Percentiles rank a stretch among this genome's conserved stretches.
Evolutionary conservation across 2,329 filamentous ascomycete genomes (phyloP).

Genomic region (Diaporthe citriasiana): DNA sequence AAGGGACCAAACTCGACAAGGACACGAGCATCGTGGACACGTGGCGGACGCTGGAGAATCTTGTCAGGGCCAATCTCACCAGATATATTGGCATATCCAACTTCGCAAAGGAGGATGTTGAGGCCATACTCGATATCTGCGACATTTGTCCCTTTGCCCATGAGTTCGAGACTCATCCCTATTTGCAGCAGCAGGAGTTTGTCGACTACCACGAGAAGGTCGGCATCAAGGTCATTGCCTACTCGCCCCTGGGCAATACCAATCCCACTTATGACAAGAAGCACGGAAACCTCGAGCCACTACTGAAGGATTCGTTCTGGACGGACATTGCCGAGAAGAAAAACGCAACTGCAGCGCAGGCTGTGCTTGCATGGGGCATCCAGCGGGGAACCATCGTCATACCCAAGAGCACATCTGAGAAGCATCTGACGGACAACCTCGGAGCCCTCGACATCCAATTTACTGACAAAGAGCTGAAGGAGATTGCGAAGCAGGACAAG

Average conservation of each 20-base stretch:
- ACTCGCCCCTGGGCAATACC: conserved; percentile 66
- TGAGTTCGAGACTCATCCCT: conserved; percentile 69
- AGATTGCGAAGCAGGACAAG: conserved; percentile 47
- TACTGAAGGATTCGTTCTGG: conserved; percentile 60
- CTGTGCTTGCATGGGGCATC: conserved; percentile 63
- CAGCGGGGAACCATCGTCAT: conserved; percentile 63
- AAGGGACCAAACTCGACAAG: conserved; percentile 48
- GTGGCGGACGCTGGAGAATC: conserved; percentile 70
- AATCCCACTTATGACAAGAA: conserved; percentile 61
- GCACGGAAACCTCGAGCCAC: conserved; percentile 47
- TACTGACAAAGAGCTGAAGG: conserved; percentile 54
- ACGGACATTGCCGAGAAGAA: conserved; percentile 55
- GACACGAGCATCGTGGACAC: conserved; percentile 56
- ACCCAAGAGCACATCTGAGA: conserved; percentile 62
- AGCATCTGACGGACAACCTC: conserved; percentile 61
- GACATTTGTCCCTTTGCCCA: conserved; percentile 68
- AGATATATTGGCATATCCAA: conserved; percentile 74
- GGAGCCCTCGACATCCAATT: conserved; percentile 63
- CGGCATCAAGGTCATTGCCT: conserved; percentile 59
- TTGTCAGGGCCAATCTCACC: conserved; percentile 66
- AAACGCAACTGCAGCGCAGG: conserved; percentile 58
- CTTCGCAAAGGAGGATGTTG: conserved; percentile 61
- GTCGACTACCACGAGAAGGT: conserved; percentile 59
- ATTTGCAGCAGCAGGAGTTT: conserved; percentile 64
- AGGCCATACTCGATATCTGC: conserved; percentile 57